Percentiles rank a stretch among this genome's conserved stretches.
Conservation (phyloP, 164 flowering plant species). For the Brasenia schreberi region DNA sequence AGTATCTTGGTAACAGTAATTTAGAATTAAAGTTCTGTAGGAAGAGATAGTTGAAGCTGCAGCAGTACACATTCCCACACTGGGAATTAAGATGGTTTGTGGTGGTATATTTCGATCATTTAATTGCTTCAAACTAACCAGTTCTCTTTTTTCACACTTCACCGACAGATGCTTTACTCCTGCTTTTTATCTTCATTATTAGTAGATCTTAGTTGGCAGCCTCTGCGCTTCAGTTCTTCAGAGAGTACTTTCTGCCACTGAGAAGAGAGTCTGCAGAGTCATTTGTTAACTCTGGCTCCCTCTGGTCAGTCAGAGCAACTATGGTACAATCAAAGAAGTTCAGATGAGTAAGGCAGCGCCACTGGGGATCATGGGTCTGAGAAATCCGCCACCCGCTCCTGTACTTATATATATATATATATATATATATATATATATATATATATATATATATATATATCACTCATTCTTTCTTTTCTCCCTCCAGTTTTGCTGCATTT, state of each 20-base stretch:
- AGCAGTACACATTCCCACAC: too few species aligned
- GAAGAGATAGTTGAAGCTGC: too few species aligned
- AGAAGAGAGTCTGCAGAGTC: neutral
- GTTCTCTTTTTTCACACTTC: neutral
- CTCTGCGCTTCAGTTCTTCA: neutral
- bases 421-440: neutral
- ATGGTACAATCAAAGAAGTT: slow-evolving; percentile 75
- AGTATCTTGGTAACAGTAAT: too few species aligned
- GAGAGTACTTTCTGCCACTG: neutral
- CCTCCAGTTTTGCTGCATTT: neutral
- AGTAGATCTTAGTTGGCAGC: neutral
- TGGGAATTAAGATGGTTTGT: neutral
- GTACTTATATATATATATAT: slow-evolving; percentile 15
- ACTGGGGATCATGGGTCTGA: slow-evolving; percentile 93
- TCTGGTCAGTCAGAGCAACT: slow-evolving; percentile 1
- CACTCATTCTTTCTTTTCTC: neutral
- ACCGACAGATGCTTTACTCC: neutral
- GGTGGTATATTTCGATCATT: neutral
- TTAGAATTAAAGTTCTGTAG: too few species aligned
- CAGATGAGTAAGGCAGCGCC: slow-evolving; percentile 85
- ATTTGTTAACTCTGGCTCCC: neutral
- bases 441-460: too few species aligned
- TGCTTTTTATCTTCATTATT: neutral
- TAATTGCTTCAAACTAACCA: too few species aligned
- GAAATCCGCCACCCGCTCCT: slow-evolving; percentile 80